phyloP scores from a whole-genome alignment of 2,329 filamentous ascomycete genomes.

The Hypoxylon sp. region DNA sequence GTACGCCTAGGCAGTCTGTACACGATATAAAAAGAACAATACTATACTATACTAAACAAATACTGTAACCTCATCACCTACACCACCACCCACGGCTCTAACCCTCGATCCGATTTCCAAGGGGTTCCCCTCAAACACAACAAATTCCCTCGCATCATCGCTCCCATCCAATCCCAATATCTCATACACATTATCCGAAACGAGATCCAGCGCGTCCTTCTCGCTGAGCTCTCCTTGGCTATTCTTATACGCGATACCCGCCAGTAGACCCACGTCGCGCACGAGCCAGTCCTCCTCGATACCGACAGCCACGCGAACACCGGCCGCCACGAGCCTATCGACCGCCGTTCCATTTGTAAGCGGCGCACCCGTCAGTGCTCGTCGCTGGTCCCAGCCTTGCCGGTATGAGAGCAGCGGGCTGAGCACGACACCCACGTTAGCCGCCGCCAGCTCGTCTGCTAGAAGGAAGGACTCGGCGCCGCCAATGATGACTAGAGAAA shows the following conservation, averaged over 20 bases:
- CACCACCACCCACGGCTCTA: slow-evolving; percentile 64
- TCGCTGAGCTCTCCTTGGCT: slow-evolving; percentile 66
- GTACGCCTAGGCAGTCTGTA: too few species aligned
- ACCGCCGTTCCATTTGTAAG: slow-evolving; percentile 74
- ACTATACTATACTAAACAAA: slow-evolving; percentile 49
- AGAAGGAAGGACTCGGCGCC: slow-evolving; percentile 73
- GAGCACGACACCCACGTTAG: slow-evolving; percentile 70
- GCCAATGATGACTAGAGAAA: slow-evolving; percentile 70
- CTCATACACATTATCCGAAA: slow-evolving; percentile 68
- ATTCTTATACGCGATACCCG: slow-evolving; percentile 71
- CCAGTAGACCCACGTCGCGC: slow-evolving; percentile 69
- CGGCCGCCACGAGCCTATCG: slow-evolving; percentile 68
- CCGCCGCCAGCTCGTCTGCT: slow-evolving; percentile 67
- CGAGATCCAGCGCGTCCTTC: slow-evolving; percentile 67
- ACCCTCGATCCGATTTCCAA: slow-evolving; percentile 69
- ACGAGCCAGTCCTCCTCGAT: slow-evolving; percentile 73
- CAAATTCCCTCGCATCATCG: slow-evolving; percentile 61
- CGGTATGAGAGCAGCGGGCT: slow-evolving; percentile 69
- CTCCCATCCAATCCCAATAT: slow-evolving; percentile 63
- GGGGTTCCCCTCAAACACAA: slow-evolving; percentile 73
- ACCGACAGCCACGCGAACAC: slow-evolving; percentile 69
- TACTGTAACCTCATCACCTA: slow-evolving; percentile 52
- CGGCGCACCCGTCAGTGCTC: slow-evolving; percentile 72
- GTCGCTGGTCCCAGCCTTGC: slow-evolving; percentile 70
- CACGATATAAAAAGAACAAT: not conserved